Evolutionary conservation across 2,329 filamentous ascomycete species (phyloP).

Genomic region (Colletotrichum phormii): DNA sequence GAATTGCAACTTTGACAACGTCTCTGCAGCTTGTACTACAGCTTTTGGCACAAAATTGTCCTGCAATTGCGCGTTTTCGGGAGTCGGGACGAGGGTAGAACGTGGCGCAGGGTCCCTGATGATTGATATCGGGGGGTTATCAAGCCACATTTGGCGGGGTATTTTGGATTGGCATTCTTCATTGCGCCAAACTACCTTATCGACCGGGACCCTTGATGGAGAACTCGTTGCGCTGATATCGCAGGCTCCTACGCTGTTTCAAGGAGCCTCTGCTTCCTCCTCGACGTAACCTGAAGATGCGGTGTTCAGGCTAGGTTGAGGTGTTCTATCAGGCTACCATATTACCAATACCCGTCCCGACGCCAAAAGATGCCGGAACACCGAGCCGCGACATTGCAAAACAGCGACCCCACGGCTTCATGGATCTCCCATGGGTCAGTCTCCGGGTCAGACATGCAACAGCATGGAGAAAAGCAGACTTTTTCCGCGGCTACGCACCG

Average conservation of each 20-base stretch:
- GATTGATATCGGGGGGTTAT: slow-evolving; percentile 8
- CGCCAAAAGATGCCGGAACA: slow-evolving; percentile 28
- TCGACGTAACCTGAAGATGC: neutral
- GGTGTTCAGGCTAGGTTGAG: neutral
- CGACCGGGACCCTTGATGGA: neutral
- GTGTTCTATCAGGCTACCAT: neutral
- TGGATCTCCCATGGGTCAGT: slow-evolving; percentile 35
- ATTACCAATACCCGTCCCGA: slow-evolving; percentile 25
- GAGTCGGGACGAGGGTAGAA: neutral
- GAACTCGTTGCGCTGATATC: neutral
- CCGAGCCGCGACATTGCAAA: slow-evolving; percentile 28
- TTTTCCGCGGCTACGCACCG: slow-evolving; percentile 24
- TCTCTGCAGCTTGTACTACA: slow-evolving; percentile 7
- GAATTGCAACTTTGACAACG: slow-evolving; percentile 32
- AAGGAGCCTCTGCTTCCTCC: neutral
- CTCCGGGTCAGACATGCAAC: slow-evolving; percentile 26
- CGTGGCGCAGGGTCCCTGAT: slow-evolving; percentile 29
- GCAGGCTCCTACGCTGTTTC: neutral
- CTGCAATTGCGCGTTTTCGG: neutral
- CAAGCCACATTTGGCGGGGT: slow-evolving; percentile 35
- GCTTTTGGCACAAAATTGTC: neutral
- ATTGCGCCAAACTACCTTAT: neutral
- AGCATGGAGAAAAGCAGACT: slow-evolving; percentile 18
- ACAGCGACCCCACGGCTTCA: slow-evolving; percentile 30
- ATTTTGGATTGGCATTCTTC: slow-evolving; percentile 8